Evolutionary conservation across 2,329 filamentous ascomycete species (phyloP).

Genomic region (Alternaria brassicicola): DNA sequence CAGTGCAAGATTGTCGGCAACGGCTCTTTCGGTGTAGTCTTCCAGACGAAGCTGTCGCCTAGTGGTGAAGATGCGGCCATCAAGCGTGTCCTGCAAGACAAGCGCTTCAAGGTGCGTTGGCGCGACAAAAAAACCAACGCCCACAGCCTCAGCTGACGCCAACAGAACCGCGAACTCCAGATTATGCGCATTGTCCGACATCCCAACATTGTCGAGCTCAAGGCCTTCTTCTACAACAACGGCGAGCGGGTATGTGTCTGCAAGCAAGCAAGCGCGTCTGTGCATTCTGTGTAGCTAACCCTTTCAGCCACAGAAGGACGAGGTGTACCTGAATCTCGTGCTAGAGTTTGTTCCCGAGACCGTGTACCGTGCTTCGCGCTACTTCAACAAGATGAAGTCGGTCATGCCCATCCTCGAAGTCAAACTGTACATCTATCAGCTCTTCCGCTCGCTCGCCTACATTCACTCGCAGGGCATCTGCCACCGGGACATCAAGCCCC

Average conservation of each 20-base stretch:
- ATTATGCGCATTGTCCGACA: constrained; percentile 99
- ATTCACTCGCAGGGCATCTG: constrained; percentile 99
- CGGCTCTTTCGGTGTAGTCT: constrained; percentile 97
- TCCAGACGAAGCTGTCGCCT: constrained; percentile 98
- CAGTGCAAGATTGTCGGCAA: constrained; percentile 99
- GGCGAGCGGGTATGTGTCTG: constrained; percentile 80
- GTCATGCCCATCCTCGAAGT: constrained; percentile 99
- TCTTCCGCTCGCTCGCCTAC: constrained; percentile 97
- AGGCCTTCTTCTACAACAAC: constrained; percentile 99
- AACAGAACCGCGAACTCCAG: constrained; percentile 94
- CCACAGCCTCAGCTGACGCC: constrained; percentile 32
- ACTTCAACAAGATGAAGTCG: constrained; percentile 99
- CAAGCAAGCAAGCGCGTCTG: constrained; percentile 9
- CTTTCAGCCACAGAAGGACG: constrained; percentile 68
- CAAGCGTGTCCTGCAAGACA: constrained; percentile 98
- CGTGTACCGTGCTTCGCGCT: constrained; percentile 94
- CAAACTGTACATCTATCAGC: constrained; percentile 99
- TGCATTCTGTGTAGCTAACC: constrained; percentile 38
- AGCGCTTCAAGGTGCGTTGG: constrained; percentile 89
- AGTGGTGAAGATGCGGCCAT: constrained; percentile 98
- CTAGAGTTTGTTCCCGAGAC: constrained; percentile 99
- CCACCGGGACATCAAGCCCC: constrained; percentile 98
- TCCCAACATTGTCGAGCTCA: constrained; percentile 97
- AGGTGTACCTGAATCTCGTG: constrained; percentile 97
- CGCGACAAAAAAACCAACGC: constrained; percentile 16